Evolutionary conservation across 78 protist species (phyloP), one percentile per base, ranked within the genome.

Genomic region (Tieghemostelium lacteum): DNA sequence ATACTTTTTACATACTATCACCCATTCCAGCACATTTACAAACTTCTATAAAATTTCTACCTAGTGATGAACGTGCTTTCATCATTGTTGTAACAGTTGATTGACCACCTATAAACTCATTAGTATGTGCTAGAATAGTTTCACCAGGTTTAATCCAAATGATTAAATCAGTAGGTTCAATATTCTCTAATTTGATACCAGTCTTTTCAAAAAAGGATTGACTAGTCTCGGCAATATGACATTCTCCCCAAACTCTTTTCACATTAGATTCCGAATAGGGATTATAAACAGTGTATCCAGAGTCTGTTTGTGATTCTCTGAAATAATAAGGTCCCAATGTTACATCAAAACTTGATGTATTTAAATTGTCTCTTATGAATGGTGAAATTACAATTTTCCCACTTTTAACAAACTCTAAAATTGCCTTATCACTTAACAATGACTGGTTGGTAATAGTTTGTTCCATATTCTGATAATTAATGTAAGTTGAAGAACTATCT

Each of bases 81-180:
- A 91, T 91, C 94, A 91, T 91, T 42, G 94, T 88, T 6, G 93
- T 91, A 4, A 91, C 94, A 34, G 73, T 86, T 24, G 17, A 26
- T 22, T 66, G 31, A 29, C 94, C 94, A 58, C 94, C 94, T 31
- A 91, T 91, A 28, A 67, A 91, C 70, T 91, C 87, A 50, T 88
- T 73, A 12, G 92, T 86, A 10, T 86, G 92, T 34, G 19, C 88
- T 6, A 91, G 31, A 12, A 86, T 91, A 10, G 92, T 88, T 87
- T 91, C 94, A 24, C 89, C 89, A 12, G 94, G 94, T 19, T 29
- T 24, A 33, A 91, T 88, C 89, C 88, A 91, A 67, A 91, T 91
- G 36, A 91, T 83, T 3, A 29, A 42, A 14, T 91, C 94, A 7
- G 88, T 85, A 20, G 39, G 73, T 2, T 28, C n/a, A 12, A 91